Evolutionary conservation across 2,329 filamentous ascomycete genomes (phyloP).

Genomic region (Teratosphaeria epicoccoides): DNA sequence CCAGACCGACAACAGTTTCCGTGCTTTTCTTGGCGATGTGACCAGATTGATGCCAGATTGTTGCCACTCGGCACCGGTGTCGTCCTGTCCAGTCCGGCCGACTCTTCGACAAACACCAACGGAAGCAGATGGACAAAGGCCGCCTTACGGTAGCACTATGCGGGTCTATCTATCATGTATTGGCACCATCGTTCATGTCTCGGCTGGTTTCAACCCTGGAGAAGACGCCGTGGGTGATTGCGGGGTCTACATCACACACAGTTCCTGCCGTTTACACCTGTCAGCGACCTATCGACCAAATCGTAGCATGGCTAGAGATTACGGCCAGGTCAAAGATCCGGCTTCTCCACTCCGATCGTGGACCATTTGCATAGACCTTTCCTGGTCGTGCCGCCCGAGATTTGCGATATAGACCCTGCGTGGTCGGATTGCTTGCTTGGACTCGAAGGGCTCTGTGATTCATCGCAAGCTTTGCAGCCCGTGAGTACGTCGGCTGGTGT

Average conservation of each 20-base stretch:
- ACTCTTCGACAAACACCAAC: no score
- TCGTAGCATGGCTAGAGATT: conserved; percentile 16
- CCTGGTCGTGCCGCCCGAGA: conserved; percentile 20
- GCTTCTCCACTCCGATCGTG: background rate
- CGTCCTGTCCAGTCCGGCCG: no score
- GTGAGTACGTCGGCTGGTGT: conserved; percentile 1
- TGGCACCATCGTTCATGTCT: background rate
- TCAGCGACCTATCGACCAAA: background rate
- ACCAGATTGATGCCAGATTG: no score
- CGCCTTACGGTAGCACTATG: no score
- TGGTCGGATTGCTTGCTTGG: conserved; percentile 20
- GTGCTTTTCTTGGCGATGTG: no score
- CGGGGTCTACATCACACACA: conserved; percentile 10
- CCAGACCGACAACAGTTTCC: no score
- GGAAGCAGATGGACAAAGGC: no score
- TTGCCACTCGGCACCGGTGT: no score
- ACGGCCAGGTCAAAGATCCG: background rate
- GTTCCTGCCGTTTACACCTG: background rate
- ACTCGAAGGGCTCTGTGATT: conserved; percentile 22
- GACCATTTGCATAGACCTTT: background rate
- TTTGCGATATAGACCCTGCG: conserved; percentile 15
- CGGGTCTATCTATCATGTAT: no score
- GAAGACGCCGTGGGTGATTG: background rate
- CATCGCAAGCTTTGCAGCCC: conserved; percentile 3
- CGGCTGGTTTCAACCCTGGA: background rate